phyloP scores from a whole-genome alignment of 805 yeast genomes.

The Blastobotrys americana region DNA sequence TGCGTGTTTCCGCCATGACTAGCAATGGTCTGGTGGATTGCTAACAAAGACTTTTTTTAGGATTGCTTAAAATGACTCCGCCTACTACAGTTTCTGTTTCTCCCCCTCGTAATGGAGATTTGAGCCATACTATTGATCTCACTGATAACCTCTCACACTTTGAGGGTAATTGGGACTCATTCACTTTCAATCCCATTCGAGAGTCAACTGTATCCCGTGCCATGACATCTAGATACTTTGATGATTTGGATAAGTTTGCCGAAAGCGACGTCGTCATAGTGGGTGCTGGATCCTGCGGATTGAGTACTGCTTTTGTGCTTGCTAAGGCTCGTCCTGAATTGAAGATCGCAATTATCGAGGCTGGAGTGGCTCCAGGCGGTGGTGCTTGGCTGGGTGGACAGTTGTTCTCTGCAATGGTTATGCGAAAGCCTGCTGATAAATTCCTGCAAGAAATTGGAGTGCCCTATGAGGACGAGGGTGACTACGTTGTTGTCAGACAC shows the following conservation, averaged over 20 bases:
- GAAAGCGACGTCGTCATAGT: conserved; percentile 68
- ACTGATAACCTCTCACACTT: conserved; percentile 8
- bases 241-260: conserved; percentile 64
- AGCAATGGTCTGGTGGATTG: neutral
- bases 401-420: conserved; percentile 67
- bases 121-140: neutral
- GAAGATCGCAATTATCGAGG: conserved; percentile 66
- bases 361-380: conserved; percentile 72
- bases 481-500: conserved; percentile 71
- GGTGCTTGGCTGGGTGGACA: conserved; percentile 78
- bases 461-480: conserved; percentile 72
- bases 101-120: conserved; percentile 5
- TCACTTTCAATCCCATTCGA: conserved; percentile 61
- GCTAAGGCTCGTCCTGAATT: conserved; percentile 70
- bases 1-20: conserved; percentile 21
- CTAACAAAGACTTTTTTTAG: neutral
- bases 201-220: conserved; percentile 77
- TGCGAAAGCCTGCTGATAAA: conserved; percentile 71
- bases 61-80: conserved; percentile 8
- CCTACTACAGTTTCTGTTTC: conserved; percentile 16
- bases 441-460: conserved; percentile 58
- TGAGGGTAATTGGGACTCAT: conserved; percentile 52
- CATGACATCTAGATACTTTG: conserved; percentile 68
- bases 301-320: conserved; percentile 66
- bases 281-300: conserved; percentile 75